Conservation (phyloP, 192 early-diverging fungal genomes). For the Dissophora ornata region DNA sequence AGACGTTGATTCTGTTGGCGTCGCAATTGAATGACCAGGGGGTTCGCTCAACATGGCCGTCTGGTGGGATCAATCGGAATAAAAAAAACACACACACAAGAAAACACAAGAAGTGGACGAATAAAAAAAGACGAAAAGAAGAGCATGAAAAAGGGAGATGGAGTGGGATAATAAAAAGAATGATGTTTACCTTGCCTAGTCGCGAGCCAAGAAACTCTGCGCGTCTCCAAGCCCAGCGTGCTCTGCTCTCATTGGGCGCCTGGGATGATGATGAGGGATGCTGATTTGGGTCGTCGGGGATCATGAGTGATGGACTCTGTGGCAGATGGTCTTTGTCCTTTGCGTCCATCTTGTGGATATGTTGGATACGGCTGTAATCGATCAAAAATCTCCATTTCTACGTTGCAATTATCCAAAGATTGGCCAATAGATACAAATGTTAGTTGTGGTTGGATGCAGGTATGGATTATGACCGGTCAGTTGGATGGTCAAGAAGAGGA, state of each 20-base stretch:
- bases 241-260: conserved; percentile 13
- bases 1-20: no score
- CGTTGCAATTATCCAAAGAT: neutral
- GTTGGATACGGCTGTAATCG: conserved; percentile 30
- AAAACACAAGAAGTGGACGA: neutral
- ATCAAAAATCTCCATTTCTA: conserved; percentile 52
- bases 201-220: conserved; percentile 45
- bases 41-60: no score
- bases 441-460: neutral
- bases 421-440: no score
- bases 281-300: conserved; percentile 21
- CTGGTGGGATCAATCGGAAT: no score
- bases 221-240: conserved; percentile 41
- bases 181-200: conserved; percentile 31
- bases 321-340: neutral
- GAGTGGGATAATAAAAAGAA: neutral
- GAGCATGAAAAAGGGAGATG: neutral
- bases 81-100: neutral
- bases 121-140: neutral
- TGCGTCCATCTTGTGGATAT: conserved; percentile 41
- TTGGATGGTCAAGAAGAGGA: no score
- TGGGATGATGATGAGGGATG: neutral
- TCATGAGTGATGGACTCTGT: neutral
- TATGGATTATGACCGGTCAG: neutral
- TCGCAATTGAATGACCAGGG: no score